Evolutionary conservation across 257 asterid genomes (phyloP).

Genomic region (Gynochthodes officinalis): DNA sequence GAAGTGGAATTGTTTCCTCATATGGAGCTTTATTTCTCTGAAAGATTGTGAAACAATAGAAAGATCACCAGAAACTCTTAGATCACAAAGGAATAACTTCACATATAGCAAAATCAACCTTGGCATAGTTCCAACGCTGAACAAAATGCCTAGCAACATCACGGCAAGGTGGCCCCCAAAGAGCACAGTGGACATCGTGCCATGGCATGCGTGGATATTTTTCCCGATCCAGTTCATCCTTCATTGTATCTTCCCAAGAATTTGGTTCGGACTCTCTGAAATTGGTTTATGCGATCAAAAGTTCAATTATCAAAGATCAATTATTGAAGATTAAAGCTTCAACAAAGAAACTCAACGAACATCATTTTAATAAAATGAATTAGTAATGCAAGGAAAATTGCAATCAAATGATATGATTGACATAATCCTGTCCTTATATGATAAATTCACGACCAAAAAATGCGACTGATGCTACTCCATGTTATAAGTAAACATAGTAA

Average conservation of each 20-base stretch:
- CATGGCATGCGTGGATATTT: slow-evolving; percentile 97
- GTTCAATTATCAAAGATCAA: slow-evolving; percentile 20
- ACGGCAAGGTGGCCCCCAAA: slow-evolving; percentile 96
- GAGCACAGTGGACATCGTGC: slow-evolving; percentile 97
- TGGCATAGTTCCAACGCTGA: slow-evolving; percentile 98
- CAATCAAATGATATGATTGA: neutral
- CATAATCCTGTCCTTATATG: neutral
- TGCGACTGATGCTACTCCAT: neutral
- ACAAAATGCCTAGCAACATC: slow-evolving; percentile 91
- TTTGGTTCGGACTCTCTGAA: slow-evolving; percentile 96
- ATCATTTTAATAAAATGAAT: neutral
- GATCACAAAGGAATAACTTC: neutral
- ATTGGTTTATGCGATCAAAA: slow-evolving; percentile 27
- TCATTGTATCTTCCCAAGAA: slow-evolving; percentile 93
- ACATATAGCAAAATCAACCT: slow-evolving; percentile 8
- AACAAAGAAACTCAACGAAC: neutral
- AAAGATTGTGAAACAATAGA: slow-evolving; percentile 25
- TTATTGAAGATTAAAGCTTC: neutral
- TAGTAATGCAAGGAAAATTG: neutral
- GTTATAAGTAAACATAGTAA: neutral
- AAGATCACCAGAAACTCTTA: slow-evolving; percentile 22
- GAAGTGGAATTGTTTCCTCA: slow-evolving; percentile 87
- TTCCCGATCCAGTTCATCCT: slow-evolving; percentile 72
- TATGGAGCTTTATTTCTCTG: slow-evolving; percentile 92
- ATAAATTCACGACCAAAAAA: neutral